phyloP scores from a whole-genome alignment of 331 rosid genomes.

The Stylosanthes scabra region DNA sequence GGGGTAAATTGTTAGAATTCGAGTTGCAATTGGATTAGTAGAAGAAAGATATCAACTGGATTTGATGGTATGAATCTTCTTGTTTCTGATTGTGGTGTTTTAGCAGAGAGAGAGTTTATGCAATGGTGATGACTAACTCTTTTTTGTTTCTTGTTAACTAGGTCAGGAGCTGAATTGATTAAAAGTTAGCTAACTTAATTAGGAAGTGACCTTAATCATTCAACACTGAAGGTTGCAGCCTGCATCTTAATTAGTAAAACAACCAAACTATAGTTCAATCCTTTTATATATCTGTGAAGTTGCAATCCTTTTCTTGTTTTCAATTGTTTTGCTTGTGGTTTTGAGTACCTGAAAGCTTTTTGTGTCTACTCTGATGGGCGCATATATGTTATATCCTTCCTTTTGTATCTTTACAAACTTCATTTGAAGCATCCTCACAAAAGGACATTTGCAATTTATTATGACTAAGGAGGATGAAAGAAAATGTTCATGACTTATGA shows the following conservation, averaged over 20 bases:
- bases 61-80: background rate
- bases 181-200: background rate
- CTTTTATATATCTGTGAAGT: background rate
- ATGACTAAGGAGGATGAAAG: background rate
- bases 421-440: background rate
- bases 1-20: background rate
- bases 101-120: background rate
- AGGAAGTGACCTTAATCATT: background rate
- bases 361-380: background rate
- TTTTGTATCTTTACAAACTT: background rate
- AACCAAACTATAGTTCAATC: background rate
- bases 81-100: background rate
- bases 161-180: background rate
- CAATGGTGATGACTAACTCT: background rate
- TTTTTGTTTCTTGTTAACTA: background rate
- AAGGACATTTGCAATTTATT: slow-evolving; percentile 8
- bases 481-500: background rate
- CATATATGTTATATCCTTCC: background rate
- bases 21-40: background rate
- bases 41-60: background rate
- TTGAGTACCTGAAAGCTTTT: background rate
- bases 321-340: background rate
- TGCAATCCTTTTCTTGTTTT: slow-evolving; percentile 21
- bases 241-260: background rate
- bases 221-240: background rate